Base-by-base conservation (phyloP, 2,329 filamentous ascomycete species). In the Geosmithia flava region DNA sequence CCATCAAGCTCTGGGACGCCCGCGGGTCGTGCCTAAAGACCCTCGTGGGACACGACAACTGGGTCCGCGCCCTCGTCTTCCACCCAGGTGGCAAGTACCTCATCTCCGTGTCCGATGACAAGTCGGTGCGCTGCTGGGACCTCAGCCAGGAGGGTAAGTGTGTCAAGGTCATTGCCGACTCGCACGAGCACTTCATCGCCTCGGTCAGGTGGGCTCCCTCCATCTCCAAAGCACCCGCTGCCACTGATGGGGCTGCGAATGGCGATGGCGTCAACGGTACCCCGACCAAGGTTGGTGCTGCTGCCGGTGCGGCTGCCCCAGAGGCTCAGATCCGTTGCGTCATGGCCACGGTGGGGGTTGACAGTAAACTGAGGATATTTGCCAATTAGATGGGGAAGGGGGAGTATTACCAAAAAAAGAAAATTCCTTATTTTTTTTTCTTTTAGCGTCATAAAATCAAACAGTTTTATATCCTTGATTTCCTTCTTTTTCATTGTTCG, bases 41-140 rank as follows among this genome's bases (percentile, higher is more conserved):
- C 0, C 71, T 97, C 1, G 69, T 81, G 1, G 91, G 91, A 2
- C 91, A 96, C 61, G 90, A 96, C 62, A 96, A 96, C 62, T 97
- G 91, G 91, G 80, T 97, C 8, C 81, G 88, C 30, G 85, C 78
- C 1, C 66, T 96, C 6, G 81, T 88, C 10, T 97, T 95, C 63
- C 91, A 96, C 58, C 91, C 91, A 0, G 86, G 87, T 8, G 91
- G 91, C 42, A 94, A 91, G 65, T 96, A 93, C 58, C 74, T 97
- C 1, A 68, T 97, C 6, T 90, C 84, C 7, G 87, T 85, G 19
- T 78, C 84, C 16, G 91, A 97, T 62, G 91, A 97, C 68, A 95
- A 93, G 69, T 90, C 87, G 4, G 74, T 97, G 51, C 76, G 90
- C 48, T 96, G 90, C 69, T 97, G 91, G 91, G 91, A 97, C 68